A percentile compares a stretch with the other conserved stretches of the same genome.
phyloP scores from a whole-genome alignment of 2,329 filamentous ascomycete species.

The Myriosclerotinia duriaeana region DNA sequence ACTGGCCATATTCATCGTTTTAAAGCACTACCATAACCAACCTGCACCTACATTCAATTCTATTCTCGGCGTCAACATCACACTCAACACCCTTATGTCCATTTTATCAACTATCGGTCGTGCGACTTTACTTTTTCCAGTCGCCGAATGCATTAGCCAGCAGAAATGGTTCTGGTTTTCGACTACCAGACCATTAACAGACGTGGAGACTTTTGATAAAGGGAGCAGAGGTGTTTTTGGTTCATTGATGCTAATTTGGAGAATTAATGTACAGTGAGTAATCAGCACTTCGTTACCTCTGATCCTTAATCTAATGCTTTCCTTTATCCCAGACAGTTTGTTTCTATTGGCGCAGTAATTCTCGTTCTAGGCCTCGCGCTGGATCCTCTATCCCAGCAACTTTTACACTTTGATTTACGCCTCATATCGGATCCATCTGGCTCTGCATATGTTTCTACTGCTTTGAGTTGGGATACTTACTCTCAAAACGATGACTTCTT shows the following conservation, averaged over 20 bases:
- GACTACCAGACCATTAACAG: background rate
- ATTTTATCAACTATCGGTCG: background rate
- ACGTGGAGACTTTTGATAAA: slow-evolving; percentile 1
- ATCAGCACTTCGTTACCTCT: too few species aligned
- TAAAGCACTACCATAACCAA: slow-evolving; percentile 5
- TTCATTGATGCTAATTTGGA: slow-evolving; percentile 1
- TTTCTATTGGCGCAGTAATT: too few species aligned
- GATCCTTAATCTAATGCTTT: background rate
- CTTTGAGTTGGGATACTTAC: too few species aligned
- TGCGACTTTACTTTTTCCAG: background rate
- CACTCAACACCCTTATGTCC: background rate
- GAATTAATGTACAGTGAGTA: background rate
- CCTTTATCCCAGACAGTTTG: too few species aligned
- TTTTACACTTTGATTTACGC: too few species aligned
- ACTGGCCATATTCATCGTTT: background rate
- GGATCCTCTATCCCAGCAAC: too few species aligned
- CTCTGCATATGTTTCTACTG: too few species aligned
- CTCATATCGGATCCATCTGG: too few species aligned
- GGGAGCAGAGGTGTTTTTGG: background rate
- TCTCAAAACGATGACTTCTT: too few species aligned
- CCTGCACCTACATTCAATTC: background rate
- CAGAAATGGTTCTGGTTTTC: slow-evolving; percentile 6
- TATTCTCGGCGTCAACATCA: background rate
- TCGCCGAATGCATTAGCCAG: slow-evolving; percentile 5
- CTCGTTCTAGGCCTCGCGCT: too few species aligned